These are phyloP conservation scores for Russula abietina DNA, from an alignment of 768 basidiomycete genomes.

Conservation along the genomic window DNA sequence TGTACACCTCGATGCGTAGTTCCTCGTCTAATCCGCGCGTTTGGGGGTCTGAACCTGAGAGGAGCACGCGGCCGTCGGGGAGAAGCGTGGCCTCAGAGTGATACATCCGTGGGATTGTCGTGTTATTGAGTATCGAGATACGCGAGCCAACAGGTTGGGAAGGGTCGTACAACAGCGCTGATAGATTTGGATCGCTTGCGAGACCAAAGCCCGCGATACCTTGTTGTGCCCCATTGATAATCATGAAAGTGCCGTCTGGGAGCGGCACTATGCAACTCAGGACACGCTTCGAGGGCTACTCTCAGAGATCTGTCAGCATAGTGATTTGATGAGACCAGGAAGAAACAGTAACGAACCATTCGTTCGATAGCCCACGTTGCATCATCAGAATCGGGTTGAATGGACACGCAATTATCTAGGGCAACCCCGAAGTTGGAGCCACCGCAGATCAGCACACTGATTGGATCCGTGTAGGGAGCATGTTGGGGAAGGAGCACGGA, in stretches of 20 bases:
- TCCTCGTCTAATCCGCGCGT: slow-evolving; percentile 62
- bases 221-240: slow-evolving; percentile 65
- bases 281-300: slow-evolving; percentile 63
- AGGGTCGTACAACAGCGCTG: slow-evolving; percentile 67
- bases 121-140: slow-evolving; percentile 57
- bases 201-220: slow-evolving; percentile 72
- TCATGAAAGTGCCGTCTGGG: slow-evolving; percentile 69
- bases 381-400: slow-evolving; percentile 55
- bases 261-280: slow-evolving; percentile 70
- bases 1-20: slow-evolving; percentile 72
- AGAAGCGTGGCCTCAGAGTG: slow-evolving; percentile 73
- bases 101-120: slow-evolving; percentile 69
- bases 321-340: neutral
- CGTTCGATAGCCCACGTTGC: slow-evolving; percentile 68
- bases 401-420: slow-evolving; percentile 67
- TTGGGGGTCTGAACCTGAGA: slow-evolving; percentile 72
- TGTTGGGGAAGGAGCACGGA: slow-evolving; percentile 63
- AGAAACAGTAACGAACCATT: slow-evolving; percentile 51
- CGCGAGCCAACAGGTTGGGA: slow-evolving; percentile 47
- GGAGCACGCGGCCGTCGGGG: slow-evolving; percentile 65
- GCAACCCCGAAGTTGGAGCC: slow-evolving; percentile 56
- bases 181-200: slow-evolving; percentile 54
- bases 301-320: neutral
- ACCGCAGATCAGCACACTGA: slow-evolving; percentile 71
- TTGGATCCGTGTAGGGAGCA: slow-evolving; percentile 67